phyloP scores from a whole-genome alignment of 73 alveolate genomes.

The Stentor roeselii region DNA sequence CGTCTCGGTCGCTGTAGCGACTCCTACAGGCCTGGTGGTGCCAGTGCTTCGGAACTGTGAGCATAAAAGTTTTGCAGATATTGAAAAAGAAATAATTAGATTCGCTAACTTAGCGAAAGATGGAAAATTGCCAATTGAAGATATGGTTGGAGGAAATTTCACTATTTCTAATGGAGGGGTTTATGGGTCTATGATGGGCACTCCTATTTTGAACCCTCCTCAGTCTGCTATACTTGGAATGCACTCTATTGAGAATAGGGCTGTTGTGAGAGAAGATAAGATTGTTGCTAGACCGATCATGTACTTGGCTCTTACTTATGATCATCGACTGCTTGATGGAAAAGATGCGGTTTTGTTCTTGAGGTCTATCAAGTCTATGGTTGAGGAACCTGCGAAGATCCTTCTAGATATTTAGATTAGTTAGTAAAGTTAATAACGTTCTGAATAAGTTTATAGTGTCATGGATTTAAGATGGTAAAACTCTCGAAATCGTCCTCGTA shows the following conservation, averaged over 20 bases:
- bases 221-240: background rate
- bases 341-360: conserved; percentile 71
- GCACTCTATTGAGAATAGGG: background rate
- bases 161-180: conserved; percentile 1
- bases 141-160: background rate
- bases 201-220: background rate
- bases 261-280: background rate
- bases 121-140: background rate
- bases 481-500: too few relatives aligned
- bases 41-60: background rate
- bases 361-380: conserved; percentile 53
- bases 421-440: background rate
- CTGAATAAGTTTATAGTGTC: background rate
- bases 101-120: background rate
- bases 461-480: conserved; percentile 17
- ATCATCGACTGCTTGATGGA: conserved; percentile 68
- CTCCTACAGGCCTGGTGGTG: conserved; percentile 5
- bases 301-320: conserved; percentile 58
- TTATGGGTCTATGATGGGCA: background rate
- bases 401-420: conserved; percentile 51
- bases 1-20: background rate
- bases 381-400: conserved; percentile 59
- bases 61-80: background rate
- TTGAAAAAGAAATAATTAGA: background rate
- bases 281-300: background rate